Evolutionary conservation across 2,329 filamentous ascomycete genomes (phyloP), one percentile per base, ranked within the genome.

Genomic region (Basipetospora sp.): DNA sequence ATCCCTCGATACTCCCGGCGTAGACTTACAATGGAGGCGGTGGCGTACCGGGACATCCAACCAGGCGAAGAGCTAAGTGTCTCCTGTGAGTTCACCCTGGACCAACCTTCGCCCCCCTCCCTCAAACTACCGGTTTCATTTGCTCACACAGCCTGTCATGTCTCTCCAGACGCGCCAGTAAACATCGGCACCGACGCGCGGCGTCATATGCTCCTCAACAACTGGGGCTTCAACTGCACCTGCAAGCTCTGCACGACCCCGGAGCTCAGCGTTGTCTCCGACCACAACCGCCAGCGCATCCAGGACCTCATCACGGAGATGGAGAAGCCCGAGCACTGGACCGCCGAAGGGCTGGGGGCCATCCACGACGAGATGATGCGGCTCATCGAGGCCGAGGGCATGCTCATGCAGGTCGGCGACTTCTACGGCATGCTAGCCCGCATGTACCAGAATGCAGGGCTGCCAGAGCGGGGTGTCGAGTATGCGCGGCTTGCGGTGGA

Each of bases 211-310:
- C 39, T 42, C 13, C 42, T 54, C 10, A 35, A 17, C 27, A 47
- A 47, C 4, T 55, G 50, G 50, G 51, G 51, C 5, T 55, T 55
- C 29, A 48, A 44, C 28, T 55, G 52, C 39, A 47, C 43, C 16
- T 55, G 52, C 34, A 44, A 39, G 15, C 44, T 53, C 9, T 55
- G 52, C 38, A 37, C 44, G 40, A 13, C 49, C 47, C 29, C 47
- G 48, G 1, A 45, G 45, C 28, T 43, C 43, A 2, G 49, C 47
- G n/a, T 37, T 47, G 15, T 44, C 3, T 54, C 52, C 13, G 52
- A 55, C 36, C 46, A 45, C 38, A 47, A 49, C 10, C 45, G 48
- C 8, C 27, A 34, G 15, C 50, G 51, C 37, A 50, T 54, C 31
- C 43, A 43, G 16, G 36, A 35, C 31, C 31, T 51, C 30, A 45